Conservation (phyloP, 2,329 filamentous ascomycete genomes). For the Laburnicola sp. region DNA sequence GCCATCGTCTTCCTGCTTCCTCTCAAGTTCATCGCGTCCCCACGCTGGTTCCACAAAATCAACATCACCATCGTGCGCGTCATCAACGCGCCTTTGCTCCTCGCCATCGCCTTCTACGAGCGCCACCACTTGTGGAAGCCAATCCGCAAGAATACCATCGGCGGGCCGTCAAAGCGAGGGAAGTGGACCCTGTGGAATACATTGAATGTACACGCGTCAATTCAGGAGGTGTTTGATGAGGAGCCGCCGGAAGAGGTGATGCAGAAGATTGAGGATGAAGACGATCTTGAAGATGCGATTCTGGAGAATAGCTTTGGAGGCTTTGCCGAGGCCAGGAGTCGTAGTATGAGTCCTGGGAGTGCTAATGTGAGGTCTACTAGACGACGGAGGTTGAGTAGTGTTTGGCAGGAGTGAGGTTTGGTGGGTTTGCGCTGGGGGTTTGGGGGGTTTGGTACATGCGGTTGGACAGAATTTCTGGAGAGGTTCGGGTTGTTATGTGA, state of each 20-base stretch:
- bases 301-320: conserved; percentile 47
- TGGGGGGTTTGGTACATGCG: no score
- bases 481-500: no score
- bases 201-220: conserved; percentile 71
- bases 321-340: conserved; percentile 13
- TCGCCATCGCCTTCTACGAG: conserved; percentile 72
- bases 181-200: conserved; percentile 64
- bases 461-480: no score
- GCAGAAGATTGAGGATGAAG: conserved; percentile 53
- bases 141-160: conserved; percentile 30
- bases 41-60: conserved; percentile 88
- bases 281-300: conserved; percentile 52
- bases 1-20: conserved; percentile 75
- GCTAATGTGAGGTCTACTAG: conserved; percentile 22
- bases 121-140: conserved; percentile 69
- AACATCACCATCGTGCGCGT: conserved; percentile 76
- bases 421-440: no score
- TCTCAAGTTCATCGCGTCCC: conserved; percentile 74
- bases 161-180: conserved; percentile 41
- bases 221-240: conserved; percentile 73
- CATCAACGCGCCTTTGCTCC: conserved; percentile 74
- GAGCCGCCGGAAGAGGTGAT: conserved; percentile 63
- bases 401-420: conserved; percentile 29
- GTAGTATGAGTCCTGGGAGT: conserved; percentile 39
- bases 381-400: conserved; percentile 41